Evolutionary conservation across 2,329 filamentous ascomycete genomes (phyloP).

Genomic region (Talaromyces sp.): DNA sequence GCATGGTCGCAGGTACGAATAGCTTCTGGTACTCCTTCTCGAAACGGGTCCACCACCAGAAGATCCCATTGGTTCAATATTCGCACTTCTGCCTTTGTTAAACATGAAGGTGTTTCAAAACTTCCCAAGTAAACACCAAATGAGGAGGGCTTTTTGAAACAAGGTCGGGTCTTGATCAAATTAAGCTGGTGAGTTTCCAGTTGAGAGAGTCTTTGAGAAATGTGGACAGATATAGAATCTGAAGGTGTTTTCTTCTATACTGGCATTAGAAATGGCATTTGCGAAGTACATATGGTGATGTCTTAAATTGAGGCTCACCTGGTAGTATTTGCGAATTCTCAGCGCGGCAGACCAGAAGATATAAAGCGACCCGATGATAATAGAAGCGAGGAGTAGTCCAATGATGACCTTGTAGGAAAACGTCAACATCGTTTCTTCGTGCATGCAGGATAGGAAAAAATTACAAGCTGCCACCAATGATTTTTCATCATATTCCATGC

Average conservation of each 20-base stretch:
- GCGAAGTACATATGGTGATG: not conserved
- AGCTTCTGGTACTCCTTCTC: slow-evolving; percentile 38
- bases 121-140: slow-evolving; percentile 50
- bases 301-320: slow-evolving; percentile 25
- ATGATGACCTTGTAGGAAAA: slow-evolving; percentile 34
- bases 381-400: slow-evolving; percentile 34
- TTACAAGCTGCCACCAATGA: slow-evolving; percentile 50
- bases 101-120: slow-evolving; percentile 38
- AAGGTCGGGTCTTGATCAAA: slow-evolving; percentile 17
- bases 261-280: not conserved
- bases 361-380: slow-evolving; percentile 32
- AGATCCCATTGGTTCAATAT: slow-evolving; percentile 49
- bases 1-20: slow-evolving; percentile 26
- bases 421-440: slow-evolving; percentile 15
- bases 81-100: slow-evolving; percentile 33
- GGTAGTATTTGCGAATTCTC: slow-evolving; percentile 29
- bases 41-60: slow-evolving; percentile 48
- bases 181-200: slow-evolving; percentile 26
- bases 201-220: slow-evolving; percentile 26
- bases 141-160: slow-evolving; percentile 33
- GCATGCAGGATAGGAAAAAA: slow-evolving; percentile 12
- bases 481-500: slow-evolving; percentile 40
- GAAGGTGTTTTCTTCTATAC: slow-evolving; percentile 27
- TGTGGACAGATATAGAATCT: slow-evolving; percentile 28
- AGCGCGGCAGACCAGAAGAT: slow-evolving; percentile 30